Conservation (phyloP, 2,329 filamentous ascomycete species). For the Beauveria caledonica region DNA sequence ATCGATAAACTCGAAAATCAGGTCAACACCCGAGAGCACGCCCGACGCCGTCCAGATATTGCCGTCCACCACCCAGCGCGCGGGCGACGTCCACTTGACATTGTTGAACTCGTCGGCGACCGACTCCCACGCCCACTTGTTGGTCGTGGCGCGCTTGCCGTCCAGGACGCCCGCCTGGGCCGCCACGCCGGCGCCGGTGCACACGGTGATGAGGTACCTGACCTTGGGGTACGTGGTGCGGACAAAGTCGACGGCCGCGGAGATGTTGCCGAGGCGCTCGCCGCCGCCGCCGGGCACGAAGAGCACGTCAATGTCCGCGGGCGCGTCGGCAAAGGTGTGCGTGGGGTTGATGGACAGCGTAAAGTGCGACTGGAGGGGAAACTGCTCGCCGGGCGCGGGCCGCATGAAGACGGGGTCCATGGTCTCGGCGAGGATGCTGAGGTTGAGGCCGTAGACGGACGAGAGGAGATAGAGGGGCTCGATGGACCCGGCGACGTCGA, state of each 20-base stretch:
- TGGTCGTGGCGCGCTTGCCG: constrained; percentile 53
- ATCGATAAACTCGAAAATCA: constrained; percentile 16
- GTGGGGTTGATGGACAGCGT: constrained; percentile 29
- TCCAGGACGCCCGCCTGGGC: constrained; percentile 52
- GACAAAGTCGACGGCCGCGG: constrained; percentile 32
- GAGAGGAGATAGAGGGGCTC: constrained; percentile 34
- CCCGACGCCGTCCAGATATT: constrained; percentile 59
- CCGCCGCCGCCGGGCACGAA: constrained; percentile 56
- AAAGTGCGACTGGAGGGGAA: constrained; percentile 22
- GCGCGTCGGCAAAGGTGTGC: constrained; percentile 43
- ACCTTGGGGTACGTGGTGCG: constrained; percentile 34
- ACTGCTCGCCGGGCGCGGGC: constrained; percentile 7
- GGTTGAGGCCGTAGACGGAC: constrained; percentile 21
- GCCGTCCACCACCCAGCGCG: constrained; percentile 56
- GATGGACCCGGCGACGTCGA: constrained; percentile 35
- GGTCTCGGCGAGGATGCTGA: constrained; percentile 30
- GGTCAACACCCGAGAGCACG: constrained; percentile 14
- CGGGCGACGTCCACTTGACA: constrained; percentile 50
- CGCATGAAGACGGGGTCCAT: constrained; percentile 31
- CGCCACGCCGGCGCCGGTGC: constrained; percentile 52
- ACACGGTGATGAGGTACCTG: constrained; percentile 55
- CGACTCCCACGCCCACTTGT: constrained; percentile 47
- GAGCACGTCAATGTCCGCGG: constrained; percentile 43
- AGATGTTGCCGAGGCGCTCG: constrained; percentile 21
- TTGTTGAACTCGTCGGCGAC: constrained; percentile 36